Percentiles rank a stretch among this genome's conserved stretches.
Evolutionary conservation across 179 eudicot genomes (phyloP).

Genomic region (Nepenthes alata): DNA sequence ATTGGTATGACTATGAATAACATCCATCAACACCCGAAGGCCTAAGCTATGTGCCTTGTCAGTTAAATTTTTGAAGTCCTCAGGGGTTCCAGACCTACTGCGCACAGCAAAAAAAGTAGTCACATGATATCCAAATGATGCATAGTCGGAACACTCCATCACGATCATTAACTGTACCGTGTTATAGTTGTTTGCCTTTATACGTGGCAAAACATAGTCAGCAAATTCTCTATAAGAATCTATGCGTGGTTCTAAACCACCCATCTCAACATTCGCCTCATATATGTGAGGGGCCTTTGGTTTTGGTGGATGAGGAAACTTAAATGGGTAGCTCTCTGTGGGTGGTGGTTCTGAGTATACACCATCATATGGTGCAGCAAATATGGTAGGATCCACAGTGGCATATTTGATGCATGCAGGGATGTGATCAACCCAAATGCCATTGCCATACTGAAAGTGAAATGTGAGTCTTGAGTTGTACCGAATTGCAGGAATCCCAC

Average conservation of each 20-base stretch:
- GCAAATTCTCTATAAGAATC: constrained; percentile 15
- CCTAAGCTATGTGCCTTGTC: too few species aligned
- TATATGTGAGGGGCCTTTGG: constrained; percentile 23
- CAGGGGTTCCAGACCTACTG: constrained; percentile 87
- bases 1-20: too few species aligned
- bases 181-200: constrained; percentile 79
- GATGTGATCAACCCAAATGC: constrained; percentile 79
- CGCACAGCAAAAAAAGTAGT: constrained; percentile 95
- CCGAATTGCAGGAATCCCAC: constrained; percentile 60
- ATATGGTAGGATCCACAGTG: constrained; percentile 58
- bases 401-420: constrained; percentile 97
- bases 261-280: constrained; percentile 99
- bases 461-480: constrained; percentile 19
- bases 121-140: constrained; percentile 26
- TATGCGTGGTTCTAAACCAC: constrained; percentile 21
- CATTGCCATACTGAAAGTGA: constrained; percentile 73
- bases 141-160: constrained; percentile 91
- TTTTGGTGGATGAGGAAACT: constrained; percentile 68
- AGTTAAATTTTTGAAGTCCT: constrained; percentile 75
- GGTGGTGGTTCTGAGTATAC: constrained; percentile 36
- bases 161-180: constrained; percentile 95
- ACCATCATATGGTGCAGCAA: too few species aligned
- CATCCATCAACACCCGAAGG: too few species aligned
- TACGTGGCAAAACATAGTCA: constrained; percentile 85
- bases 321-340: constrained; percentile 66